A percentile compares a stretch with the other conserved stretches of the same genome.
These are phyloP conservation scores for Lentinula lateritia DNA, from an alignment of 768 basidiomycete genomes.

Conservation along the genomic window DNA sequence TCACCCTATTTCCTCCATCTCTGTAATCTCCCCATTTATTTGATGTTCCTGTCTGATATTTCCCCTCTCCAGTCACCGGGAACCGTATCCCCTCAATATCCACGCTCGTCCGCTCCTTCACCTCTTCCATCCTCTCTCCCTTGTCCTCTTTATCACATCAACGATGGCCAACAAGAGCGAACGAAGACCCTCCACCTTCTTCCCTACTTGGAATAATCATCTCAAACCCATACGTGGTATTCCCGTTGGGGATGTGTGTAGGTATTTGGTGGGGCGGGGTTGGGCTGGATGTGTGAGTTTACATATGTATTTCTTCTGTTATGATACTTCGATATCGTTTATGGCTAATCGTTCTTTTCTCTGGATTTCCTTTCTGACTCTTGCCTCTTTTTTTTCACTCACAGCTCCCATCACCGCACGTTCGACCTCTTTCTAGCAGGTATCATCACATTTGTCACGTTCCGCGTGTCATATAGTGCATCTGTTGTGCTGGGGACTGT, in stretches of 20 bases:
- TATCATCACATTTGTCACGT: slow-evolving; percentile 71
- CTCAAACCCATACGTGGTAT: slow-evolving; percentile 71
- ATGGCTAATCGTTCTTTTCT: neutral
- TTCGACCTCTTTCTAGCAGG: slow-evolving; percentile 87
- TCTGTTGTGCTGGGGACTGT: slow-evolving; percentile 80
- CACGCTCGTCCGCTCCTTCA: slow-evolving; percentile 41
- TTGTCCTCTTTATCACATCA: slow-evolving; percentile 25
- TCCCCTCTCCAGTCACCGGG: slow-evolving; percentile 40
- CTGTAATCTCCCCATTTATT: too few species aligned
- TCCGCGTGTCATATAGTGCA: slow-evolving; percentile 79
- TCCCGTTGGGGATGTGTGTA: slow-evolving; percentile 54
- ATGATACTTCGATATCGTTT: neutral
- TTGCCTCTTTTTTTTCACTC: neutral
- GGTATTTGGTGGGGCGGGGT: slow-evolving; percentile 50
- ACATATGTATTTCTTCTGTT: too few species aligned
- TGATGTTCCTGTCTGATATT: too few species aligned
- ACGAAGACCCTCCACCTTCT: slow-evolving; percentile 23
- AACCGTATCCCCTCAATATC: slow-evolving; percentile 55
- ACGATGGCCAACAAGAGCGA: neutral
- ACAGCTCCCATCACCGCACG: slow-evolving; percentile 51
- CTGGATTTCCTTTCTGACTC: neutral
- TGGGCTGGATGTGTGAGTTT: slow-evolving; percentile 51
- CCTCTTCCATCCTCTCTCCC: slow-evolving; percentile 27
- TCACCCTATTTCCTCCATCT: neutral
- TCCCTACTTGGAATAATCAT: slow-evolving; percentile 35